Evolutionary conservation across 2,329 filamentous ascomycete genomes (phyloP), one percentile per base, ranked within the genome.

Genomic region (Sordariomycetes sp.): DNA sequence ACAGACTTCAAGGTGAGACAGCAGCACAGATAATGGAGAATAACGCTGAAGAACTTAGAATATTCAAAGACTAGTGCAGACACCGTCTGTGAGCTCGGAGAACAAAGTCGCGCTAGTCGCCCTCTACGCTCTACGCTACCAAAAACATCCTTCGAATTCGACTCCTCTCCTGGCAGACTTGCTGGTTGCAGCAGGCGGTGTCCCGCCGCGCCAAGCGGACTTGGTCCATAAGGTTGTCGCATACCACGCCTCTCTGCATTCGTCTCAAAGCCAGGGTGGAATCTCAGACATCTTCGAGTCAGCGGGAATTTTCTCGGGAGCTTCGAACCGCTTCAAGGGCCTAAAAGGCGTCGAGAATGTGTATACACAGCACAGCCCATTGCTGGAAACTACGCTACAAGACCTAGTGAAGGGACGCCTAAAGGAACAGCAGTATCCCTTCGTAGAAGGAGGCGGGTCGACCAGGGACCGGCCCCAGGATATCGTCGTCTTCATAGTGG

Each of bases 311-410:
- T 94, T 98, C 58, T 85, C 86, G 1, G 85, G 85, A 10, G 87
- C 88, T 9, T 74, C 86, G 25, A 86, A 82, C 49, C 79, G 88
- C 5, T 87, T 98, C 57, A 94, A 94, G 51, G 92, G 92, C 0
- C 69, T 98, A 11, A 95, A 96, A 52, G 92, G 92, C 2, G 92
- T 98, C 2, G 93, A 98, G 56, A 98, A 98, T 48, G 92, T 98
- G 19, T 98, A 98, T 56, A 98, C 92, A 0, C 93, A 98, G 55
- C 92, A 98, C 57, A 93, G 86, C 6, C 87, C 93, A 1, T 72
- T 86, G 16, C 60, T 98, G 12, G 88, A 95, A 55, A 74, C 75
- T 17, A 96, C 87, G 1, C 63, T 98, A 14, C 90, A 95, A 53
- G 90, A 90, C 47, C 66, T 98, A 33, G 88, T 96, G 63, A 95